Evolutionary conservation across 768 basidiomycete species (phyloP).

Genomic region (Ramaria rubella): DNA sequence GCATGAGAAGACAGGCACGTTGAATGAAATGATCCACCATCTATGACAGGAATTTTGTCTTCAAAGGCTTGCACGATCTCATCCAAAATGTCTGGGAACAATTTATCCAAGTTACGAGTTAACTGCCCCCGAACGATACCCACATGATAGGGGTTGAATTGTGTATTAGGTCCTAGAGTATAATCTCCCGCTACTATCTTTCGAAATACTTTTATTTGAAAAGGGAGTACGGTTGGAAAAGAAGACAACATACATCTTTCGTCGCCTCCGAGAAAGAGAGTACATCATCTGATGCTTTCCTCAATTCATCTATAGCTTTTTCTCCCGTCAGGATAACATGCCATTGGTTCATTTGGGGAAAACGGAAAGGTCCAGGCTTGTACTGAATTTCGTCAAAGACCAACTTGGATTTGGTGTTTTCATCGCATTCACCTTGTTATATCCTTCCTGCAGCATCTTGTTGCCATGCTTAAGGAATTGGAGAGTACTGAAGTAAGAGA

Average conservation of each 20-base stretch:
- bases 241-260: slow-evolving; percentile 26
- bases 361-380: neutral
- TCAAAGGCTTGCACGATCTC: slow-evolving; percentile 38
- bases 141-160: slow-evolving; percentile 26
- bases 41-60: slow-evolving; percentile 27
- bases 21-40: slow-evolving; percentile 3
- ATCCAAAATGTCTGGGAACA: too few species aligned
- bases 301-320: slow-evolving; percentile 41
- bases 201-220: neutral
- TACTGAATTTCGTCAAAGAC: neutral
- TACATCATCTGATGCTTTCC: slow-evolving; percentile 33
- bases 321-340: neutral
- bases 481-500: slow-evolving; percentile 28
- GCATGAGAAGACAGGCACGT: neutral
- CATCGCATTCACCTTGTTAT: slow-evolving; percentile 22
- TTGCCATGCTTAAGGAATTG: slow-evolving; percentile 21
- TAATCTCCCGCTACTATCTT: slow-evolving; percentile 34
- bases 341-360: neutral
- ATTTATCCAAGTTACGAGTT: slow-evolving; percentile 30
- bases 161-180: slow-evolving; percentile 30
- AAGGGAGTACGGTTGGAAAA: neutral
- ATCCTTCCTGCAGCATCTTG: slow-evolving; percentile 29
- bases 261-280: slow-evolving; percentile 29
- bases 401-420: neutral
- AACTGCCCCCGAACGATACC: slow-evolving; percentile 24